These are phyloP conservation scores for Physcomitrium patens DNA, from an alignment of 225 moss, liverwort and hornwort genomes.

Conservation along the genomic window DNA sequence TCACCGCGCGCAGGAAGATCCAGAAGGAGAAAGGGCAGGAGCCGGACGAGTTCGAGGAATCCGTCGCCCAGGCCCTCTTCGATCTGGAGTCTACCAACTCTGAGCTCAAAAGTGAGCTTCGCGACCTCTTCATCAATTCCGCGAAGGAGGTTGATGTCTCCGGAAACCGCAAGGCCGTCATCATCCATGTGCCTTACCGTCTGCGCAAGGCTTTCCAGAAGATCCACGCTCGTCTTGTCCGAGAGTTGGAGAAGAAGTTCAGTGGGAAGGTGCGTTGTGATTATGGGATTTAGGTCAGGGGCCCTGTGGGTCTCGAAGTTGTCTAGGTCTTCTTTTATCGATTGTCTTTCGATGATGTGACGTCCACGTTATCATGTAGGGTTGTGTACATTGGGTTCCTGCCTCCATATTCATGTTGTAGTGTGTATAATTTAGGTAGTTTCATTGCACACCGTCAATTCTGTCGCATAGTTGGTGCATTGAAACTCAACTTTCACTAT, in stretches of 20 bases:
- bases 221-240: constrained; percentile 88
- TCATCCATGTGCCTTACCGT: constrained; percentile 94
- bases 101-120: constrained; percentile 93
- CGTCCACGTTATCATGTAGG: not conserved
- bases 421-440: no score
- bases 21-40: constrained; percentile 99
- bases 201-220: constrained; percentile 98
- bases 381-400: constrained; percentile 24
- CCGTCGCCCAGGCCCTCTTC: constrained; percentile 94
- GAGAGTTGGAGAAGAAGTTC: constrained; percentile 99
- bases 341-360: not conserved
- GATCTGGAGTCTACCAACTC: constrained; percentile 95
- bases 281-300: not conserved
- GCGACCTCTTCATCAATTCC: constrained; percentile 92
- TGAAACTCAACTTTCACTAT: no score
- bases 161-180: constrained; percentile 84
- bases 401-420: constrained; percentile 5
- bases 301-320: not conserved
- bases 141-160: constrained; percentile 96
- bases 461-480: no score
- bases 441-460: no score
- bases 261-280: constrained; percentile 75
- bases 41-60: constrained; percentile 94
- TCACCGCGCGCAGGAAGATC: constrained; percentile 93
- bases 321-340: not conserved